These are phyloP conservation scores for Neonectria punicea DNA, from an alignment of 2,329 filamentous ascomycete genomes.

Conservation along the genomic window DNA sequence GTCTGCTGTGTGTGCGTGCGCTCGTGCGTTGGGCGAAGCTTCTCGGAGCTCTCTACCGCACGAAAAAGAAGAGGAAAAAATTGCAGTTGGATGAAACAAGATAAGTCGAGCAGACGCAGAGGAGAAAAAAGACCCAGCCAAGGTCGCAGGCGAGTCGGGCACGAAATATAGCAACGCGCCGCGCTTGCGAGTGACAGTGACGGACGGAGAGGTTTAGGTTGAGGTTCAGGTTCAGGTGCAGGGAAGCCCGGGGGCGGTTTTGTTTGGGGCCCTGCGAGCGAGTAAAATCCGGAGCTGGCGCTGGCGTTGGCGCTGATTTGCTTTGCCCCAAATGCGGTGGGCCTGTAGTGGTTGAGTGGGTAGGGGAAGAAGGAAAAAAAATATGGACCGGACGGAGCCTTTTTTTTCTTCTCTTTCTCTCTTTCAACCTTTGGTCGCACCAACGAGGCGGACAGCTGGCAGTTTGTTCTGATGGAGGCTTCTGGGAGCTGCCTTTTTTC, in stretches of 20 bases:
- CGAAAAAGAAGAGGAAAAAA: not conserved
- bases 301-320: not conserved
- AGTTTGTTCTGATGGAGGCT: not conserved
- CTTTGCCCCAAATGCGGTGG: not conserved
- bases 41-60: not conserved
- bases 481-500: not conserved
- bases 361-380: not conserved
- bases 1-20: not conserved
- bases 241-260: constrained; percentile 6
- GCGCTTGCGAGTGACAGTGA: not conserved
- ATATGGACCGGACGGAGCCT: too few species aligned
- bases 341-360: not conserved
- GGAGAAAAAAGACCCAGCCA: not conserved
- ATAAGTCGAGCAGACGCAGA: not conserved
- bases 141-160: not conserved
- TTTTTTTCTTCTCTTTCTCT: not conserved
- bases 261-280: not conserved
- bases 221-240: constrained; percentile 14
- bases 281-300: not conserved
- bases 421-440: not conserved
- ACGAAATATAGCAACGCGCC: not conserved
- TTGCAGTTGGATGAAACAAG: not conserved
- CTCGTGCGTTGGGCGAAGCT: not conserved
- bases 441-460: not conserved
- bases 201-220: not conserved